Base-by-base conservation (phyloP, 768 basidiomycete genomes). In the Trametes sanguinea region DNA sequence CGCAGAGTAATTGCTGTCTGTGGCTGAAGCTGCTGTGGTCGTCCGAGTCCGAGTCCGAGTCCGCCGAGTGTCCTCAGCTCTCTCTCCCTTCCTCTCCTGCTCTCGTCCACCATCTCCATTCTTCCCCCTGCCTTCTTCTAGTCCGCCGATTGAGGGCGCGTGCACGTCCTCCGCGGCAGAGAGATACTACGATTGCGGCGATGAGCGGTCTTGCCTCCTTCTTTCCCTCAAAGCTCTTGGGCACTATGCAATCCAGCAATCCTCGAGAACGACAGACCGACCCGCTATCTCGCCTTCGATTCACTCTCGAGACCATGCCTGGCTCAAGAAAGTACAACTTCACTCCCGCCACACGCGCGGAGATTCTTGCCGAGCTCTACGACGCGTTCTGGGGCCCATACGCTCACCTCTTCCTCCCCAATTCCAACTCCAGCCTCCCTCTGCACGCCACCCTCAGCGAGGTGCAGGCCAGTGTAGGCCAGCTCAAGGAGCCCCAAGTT, bases 341-440 rank as follows among this genome's bases (percentile, higher is more conserved):
- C 71, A 87, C 87, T 0, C 82, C 85, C 32, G 79, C 86, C 13
- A 88, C 88, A 7, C 85, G 92, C 51, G 85, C 88, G 53, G 89
- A 92, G 72, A 89, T 93, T 30, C 80, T 94, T n/a, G 81, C 84
- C 29, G 91, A 90, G 67, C 81, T 94, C 1, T 94, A 93, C 70
- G 83, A 85, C 61, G 83, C 90, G 3, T 90, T 94, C 76, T 92
- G 91, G 88, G 92, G 90, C 1, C 80, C 82, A 3, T 86, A 91
- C 65, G 79, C 84, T 3, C 82, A 88, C 61, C 77, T 89, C 51
- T 94, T 94, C 74, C 78, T 93, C 4, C 87, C 89, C 0, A 80
- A 81, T 53, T 84, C 84, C 4, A 85, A 84, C 64, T 78, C 81
- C 0, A 85, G 83, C 66, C 77, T 89, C 16, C 86, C 90, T 2